Base-by-base conservation (phyloP, 2,329 filamentous ascomycete species). In the Amesomyces nigricolor region DNA sequence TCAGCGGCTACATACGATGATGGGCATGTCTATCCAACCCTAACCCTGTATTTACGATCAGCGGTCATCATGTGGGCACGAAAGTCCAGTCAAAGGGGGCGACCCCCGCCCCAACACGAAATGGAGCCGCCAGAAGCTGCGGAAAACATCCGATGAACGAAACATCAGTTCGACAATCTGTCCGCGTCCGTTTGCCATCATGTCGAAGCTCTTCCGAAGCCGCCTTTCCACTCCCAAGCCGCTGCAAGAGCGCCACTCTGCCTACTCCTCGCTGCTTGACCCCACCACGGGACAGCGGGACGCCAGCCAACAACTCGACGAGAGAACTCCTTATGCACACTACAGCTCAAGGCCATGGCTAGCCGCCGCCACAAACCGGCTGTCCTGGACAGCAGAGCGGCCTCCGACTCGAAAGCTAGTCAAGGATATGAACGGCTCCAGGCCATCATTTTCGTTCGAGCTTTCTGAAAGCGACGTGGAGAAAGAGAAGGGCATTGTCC, bases 351-450 rank as follows among this genome's bases (percentile, higher is more conserved):
- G 52, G 44, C 19, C 52, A 5, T 65, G 64, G 63, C 43, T 63
- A 22, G 53, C 43, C 13, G 47, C 51, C 11, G 62, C 47, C 16
- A 61, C 64, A 30, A 52, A 39, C 35, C 57, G 47, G 17, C 30
- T 58, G 0, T 59, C 58, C 6, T 54, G 56, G 48, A 47, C 46
- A 4, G 61, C 54, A 32, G 63, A 63, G 30, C 57, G 63, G 16
- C 61, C 57, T 14, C 62, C 62, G 14, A 51, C 58, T 3, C 58
- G 64, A 29, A 64, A 64, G 50, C 59, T 64, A 4, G 58, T 63
- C 40, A 64, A 64, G 40, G 62, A 63, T 8, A 62, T 58, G 49
- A 61, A 61, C 38, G 60, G 62, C 13, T 60, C 58, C 13, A 48
- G 61, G 45, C 63, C 62, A 11, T 59, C 57, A 8, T 63, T 56